Evolutionary conservation across 768 basidiomycete genomes (phyloP), one percentile per base, ranked within the genome.

Genomic region (Lactarius indigo): DNA sequence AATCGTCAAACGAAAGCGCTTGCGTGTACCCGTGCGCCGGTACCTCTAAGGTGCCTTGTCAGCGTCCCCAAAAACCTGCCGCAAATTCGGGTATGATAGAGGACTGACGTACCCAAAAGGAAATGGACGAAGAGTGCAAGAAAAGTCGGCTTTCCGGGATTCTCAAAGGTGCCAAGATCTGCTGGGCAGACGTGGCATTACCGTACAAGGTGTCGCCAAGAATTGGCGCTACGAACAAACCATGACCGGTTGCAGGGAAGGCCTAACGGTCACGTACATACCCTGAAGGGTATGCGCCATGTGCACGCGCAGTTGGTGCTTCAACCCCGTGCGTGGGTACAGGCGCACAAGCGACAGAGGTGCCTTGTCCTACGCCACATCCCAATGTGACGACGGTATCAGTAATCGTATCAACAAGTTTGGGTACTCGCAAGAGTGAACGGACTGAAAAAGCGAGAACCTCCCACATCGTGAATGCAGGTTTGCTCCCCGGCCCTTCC

Each of bases 291-390:
- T n/a, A 18, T 47, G 64, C 10, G 70, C 68, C 56, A 65, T 50
- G 28, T 71, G 70, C 15, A 71, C 68, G 20, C 70, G 70, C 7
- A 71, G 64, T 57, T 71, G 70, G 50, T 71, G 70, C 56, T 71
- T 71, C 55, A 69, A 57, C 30, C 70, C 70, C 3, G 70, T 71
- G 33, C 64, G 58, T 31, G 68, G 69, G 30, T 60, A 44, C 23
- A 70, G 37, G 37, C 69, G 64, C 50, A 70, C 37, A 2, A 70
- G 61, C 28, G 69, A 70, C 33, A 70, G 31, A 17, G 68, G 60
- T 35, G 39, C 57, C 20, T 67, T 31, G 61, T 61, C 64, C 55
- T 57, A 44, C 39, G 17, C 13, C 31, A 18, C 59, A 17, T 5
- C 31, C 28, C 17, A 10, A 28, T 20, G 61, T 56, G 31, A 42